These are phyloP conservation scores for Kregervanrija fluxuum DNA, from an alignment of 805 yeast genomes.

Conservation along the genomic window DNA sequence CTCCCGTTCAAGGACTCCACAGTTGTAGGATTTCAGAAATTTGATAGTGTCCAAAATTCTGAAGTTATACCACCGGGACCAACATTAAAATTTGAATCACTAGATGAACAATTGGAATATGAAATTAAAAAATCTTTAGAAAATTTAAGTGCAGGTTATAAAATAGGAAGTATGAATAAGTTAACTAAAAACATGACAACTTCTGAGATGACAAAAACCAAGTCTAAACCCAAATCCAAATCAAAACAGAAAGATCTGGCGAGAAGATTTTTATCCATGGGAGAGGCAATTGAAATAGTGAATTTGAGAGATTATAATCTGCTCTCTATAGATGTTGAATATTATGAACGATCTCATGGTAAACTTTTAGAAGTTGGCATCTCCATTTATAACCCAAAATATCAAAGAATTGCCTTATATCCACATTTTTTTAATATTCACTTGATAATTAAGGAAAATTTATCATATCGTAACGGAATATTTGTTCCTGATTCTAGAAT, in stretches of 20 bases:
- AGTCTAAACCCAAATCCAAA: neutral
- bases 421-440: slow-evolving; percentile 27
- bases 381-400: slow-evolving; percentile 23
- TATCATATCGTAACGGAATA: slow-evolving; percentile 13
- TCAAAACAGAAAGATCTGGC: neutral
- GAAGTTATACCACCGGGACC: neutral
- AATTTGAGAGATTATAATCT: slow-evolving; percentile 15
- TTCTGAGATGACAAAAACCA: slow-evolving; percentile 1
- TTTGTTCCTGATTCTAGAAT: slow-evolving; percentile 24
- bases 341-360: slow-evolving; percentile 11
- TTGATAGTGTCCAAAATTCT: too few species aligned
- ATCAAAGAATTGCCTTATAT: slow-evolving; percentile 21
- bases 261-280: slow-evolving; percentile 11
- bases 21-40: too few species aligned
- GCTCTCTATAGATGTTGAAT: slow-evolving; percentile 25
- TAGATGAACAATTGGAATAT: slow-evolving; percentile 1
- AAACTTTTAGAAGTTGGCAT: slow-evolving; percentile 25
- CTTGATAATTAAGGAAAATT: slow-evolving; percentile 19
- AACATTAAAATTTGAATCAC: neutral
- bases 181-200: neutral
- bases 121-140: slow-evolving; percentile 3
- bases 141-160: neutral
- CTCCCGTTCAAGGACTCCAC: too few species aligned
- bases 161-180: neutral
- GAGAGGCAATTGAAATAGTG: slow-evolving; percentile 19